These are phyloP conservation scores for Penicillium sp. DNA, from an alignment of 2,329 filamentous ascomycete genomes.

Conservation along the genomic window DNA sequence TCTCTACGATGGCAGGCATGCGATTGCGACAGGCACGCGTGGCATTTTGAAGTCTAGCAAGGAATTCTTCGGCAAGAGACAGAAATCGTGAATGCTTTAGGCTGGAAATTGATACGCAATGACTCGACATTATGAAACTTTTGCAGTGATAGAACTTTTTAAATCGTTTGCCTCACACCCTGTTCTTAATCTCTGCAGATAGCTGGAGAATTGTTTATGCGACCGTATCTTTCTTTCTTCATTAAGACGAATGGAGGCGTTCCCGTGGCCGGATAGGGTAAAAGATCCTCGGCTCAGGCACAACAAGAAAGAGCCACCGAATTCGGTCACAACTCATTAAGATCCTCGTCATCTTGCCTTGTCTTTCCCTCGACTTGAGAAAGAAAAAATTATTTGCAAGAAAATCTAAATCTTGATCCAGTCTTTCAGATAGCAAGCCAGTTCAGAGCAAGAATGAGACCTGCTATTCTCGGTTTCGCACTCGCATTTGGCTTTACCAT, in stretches of 20 bases:
- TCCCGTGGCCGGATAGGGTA: background rate
- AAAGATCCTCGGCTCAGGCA: background rate
- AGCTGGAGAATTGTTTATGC: background rate
- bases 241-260: background rate
- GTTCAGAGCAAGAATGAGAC: background rate
- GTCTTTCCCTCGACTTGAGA: background rate
- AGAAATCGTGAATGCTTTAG: background rate
- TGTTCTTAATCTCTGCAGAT: background rate
- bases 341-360: background rate
- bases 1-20: conserved; percentile 52
- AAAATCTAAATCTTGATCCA: background rate
- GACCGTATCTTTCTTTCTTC: background rate
- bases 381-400: background rate
- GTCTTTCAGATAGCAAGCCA: background rate
- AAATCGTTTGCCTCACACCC: background rate
- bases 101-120: background rate
- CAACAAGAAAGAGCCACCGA: background rate
- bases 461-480: background rate
- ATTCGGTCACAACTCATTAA: background rate
- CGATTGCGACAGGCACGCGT: conserved; percentile 39
- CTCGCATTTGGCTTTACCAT: background rate
- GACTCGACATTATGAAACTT: background rate
- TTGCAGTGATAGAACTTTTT: background rate
- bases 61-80: conserved; percentile 3
- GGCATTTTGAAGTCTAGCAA: conserved; percentile 27